Evolutionary conservation across 768 basidiomycete genomes (phyloP).

Genomic region (Dendrothele bispora): DNA sequence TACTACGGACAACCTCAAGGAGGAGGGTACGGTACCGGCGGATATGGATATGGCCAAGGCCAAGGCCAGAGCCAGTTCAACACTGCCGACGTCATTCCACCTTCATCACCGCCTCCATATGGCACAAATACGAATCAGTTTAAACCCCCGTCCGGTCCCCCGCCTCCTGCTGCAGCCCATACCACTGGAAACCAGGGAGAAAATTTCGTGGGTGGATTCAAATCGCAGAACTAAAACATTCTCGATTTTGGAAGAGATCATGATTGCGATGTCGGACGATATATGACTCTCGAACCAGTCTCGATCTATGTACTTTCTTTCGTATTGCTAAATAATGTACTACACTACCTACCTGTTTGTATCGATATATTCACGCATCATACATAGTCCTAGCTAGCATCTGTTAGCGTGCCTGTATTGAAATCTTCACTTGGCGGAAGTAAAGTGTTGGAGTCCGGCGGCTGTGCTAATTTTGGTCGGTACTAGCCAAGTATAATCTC

Average conservation of each 20-base stretch:
- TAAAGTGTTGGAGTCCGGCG: too few species aligned
- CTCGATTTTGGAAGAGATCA: not conserved
- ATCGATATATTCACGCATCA: not conserved
- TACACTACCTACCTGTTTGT: not conserved
- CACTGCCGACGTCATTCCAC: not conserved
- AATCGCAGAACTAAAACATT: not conserved
- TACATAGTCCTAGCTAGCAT: too few species aligned
- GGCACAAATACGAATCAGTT: not conserved
- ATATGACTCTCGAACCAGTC: not conserved
- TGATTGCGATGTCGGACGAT: not conserved
- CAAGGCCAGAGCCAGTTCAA: not conserved
- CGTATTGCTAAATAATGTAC: not conserved
- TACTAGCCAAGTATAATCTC: too few species aligned
- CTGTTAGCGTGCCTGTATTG: too few species aligned
- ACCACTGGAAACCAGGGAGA: not conserved
- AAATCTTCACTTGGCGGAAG: too few species aligned
- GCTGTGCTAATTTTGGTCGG: too few species aligned
- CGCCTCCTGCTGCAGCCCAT: constrained; percentile 5
- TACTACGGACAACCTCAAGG: not conserved
- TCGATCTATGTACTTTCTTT: not conserved
- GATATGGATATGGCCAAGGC: not conserved
- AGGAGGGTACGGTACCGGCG: not conserved
- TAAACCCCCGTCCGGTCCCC: not conserved
- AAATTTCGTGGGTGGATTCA: constrained; percentile 5
- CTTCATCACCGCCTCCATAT: not conserved